Conservation (phyloP, 2,329 filamentous ascomycete species). For the Trichoderma endophyticum region DNA sequence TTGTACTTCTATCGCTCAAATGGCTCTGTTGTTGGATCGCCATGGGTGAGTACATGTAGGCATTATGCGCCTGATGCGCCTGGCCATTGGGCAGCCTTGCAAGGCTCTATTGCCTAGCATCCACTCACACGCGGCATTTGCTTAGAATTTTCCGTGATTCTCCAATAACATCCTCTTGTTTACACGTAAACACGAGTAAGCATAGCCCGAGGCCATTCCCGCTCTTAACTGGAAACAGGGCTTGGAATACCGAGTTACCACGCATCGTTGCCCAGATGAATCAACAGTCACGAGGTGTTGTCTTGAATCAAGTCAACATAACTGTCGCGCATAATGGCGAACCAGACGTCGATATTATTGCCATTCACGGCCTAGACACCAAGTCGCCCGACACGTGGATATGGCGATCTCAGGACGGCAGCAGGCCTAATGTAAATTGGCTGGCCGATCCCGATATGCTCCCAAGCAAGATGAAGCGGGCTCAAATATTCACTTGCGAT, state of each 20-base stretch:
- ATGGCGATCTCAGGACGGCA: constrained; percentile 14
- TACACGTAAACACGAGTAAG: no score
- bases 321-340: background rate
- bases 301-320: background rate
- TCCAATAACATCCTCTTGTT: no score
- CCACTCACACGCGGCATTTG: no score
- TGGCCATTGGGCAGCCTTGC: no score
- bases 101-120: no score
- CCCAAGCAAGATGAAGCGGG: constrained; percentile 18
- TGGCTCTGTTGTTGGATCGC: no score
- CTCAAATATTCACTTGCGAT: constrained; percentile 30
- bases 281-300: background rate
- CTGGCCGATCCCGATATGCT: constrained; percentile 27
- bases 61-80: no score
- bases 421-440: constrained; percentile 26
- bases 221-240: background rate
- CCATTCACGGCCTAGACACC: constrained; percentile 36
- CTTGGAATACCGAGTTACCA: no score
- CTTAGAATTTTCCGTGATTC: no score
- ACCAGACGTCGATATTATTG: constrained; percentile 30
- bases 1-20: no score
- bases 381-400: constrained; percentile 30
- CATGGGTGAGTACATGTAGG: no score
- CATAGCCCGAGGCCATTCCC: background rate
- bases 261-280: background rate